Base-by-base conservation (phyloP, 306 rosid species). In the Quillaja saponaria region DNA sequence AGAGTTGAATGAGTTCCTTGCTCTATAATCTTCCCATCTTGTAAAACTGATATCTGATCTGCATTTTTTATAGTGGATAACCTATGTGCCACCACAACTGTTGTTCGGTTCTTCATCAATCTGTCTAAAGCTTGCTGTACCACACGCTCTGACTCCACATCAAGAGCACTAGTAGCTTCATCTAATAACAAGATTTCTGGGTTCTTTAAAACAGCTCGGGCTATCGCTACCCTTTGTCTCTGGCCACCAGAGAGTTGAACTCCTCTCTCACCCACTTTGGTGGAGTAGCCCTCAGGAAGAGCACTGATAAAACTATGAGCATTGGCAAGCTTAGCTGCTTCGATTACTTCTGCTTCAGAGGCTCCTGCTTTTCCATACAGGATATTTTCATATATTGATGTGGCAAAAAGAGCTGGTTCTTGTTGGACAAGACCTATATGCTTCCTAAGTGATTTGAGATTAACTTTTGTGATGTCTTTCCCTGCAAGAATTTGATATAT, bases 181-280 rank as follows among this genome's bases (percentile, higher is more conserved):
- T 92, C 96, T 0, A 92, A 79, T 7, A 92, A 71, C 74, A 92
- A 71, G 34, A 92, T 85, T 81, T 78, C 90, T 1, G 96, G 96
- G 76, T 86, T 86, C 75, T 88, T 92, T 7, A 92, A 18, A 52
- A 92, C 85, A 1, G 95, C 98, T 47, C 98, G 67, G 11, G 96
- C 99, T 12, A 92, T 89, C 72, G 99, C 99, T 7, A 92, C 85
- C 64, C 99, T 78, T 68, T 92, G 98, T 65, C 78, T 72, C 64
- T 92, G 96, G 5, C 98, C 98, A 13, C 98, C 96, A 1, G 96
- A 92, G 10, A 92, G 89, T 71, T 88, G 96, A 34, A 92, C 88
- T 6, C 98, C 96, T 75, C 98, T 40, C 72, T 92, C 98, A 0
- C 98, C 98, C 0, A 92, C 98, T 66, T 83, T 84, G n/a, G 98